Percentiles rank a stretch among this genome's conserved stretches.
phyloP scores from a whole-genome alignment of 805 yeast species.

The Barnettozyma pratensis region DNA sequence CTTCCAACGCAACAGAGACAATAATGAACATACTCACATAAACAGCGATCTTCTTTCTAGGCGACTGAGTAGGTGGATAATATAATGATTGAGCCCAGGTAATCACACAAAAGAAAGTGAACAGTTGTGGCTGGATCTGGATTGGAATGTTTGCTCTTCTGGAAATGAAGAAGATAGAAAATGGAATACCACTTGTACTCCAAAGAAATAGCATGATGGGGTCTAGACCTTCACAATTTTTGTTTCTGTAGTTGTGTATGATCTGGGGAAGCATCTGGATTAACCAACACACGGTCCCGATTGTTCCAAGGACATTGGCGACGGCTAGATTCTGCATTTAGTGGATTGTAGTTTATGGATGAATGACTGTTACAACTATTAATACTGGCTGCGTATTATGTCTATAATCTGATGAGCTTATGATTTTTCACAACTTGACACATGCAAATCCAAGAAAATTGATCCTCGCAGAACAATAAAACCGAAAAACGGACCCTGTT shows the following conservation, averaged over 20 bases:
- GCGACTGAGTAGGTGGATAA: slow-evolving; percentile 61
- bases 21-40: slow-evolving; percentile 35
- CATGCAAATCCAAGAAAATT: no score
- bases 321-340: slow-evolving; percentile 27
- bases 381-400: no score
- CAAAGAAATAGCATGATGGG: slow-evolving; percentile 83
- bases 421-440: no score
- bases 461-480: no score
- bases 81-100: slow-evolving; percentile 65
- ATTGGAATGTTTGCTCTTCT: slow-evolving; percentile 70
- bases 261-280: slow-evolving; percentile 86
- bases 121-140: slow-evolving; percentile 83
- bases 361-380: not conserved
- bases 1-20: slow-evolving; percentile 54
- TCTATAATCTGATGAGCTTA: no score
- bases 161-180: slow-evolving; percentile 75
- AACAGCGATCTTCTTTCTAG: slow-evolving; percentile 31
- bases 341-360: not conserved
- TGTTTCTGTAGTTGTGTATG: slow-evolving; percentile 61
- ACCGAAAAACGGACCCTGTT: no score
- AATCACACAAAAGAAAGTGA: slow-evolving; percentile 61
- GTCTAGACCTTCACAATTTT: slow-evolving; percentile 82
- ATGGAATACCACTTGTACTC: slow-evolving; percentile 71
- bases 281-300: slow-evolving; percentile 92
- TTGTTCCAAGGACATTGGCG: slow-evolving; percentile 73